These are phyloP conservation scores for Nothopassalora personata DNA, from an alignment of 2,329 filamentous ascomycete species.

Conservation along the genomic window DNA sequence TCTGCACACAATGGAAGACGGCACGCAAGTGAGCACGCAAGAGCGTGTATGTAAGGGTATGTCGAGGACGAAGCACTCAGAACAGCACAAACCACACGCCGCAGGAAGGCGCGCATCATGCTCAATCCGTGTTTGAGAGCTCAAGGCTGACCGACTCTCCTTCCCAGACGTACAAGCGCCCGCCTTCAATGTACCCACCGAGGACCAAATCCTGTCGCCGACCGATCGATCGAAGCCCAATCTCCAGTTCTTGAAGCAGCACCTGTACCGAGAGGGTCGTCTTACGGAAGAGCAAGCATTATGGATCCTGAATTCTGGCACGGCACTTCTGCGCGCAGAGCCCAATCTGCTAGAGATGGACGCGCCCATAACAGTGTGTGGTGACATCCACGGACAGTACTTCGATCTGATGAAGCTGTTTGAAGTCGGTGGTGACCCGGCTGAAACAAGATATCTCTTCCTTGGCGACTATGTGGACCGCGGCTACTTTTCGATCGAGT, in stretches of 20 bases:
- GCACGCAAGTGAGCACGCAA: slow-evolving; percentile 85
- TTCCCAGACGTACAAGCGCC: slow-evolving; percentile 88
- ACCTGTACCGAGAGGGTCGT: slow-evolving; percentile 95
- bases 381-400: slow-evolving; percentile 97
- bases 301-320: slow-evolving; percentile 86
- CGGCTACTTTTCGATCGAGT: slow-evolving; percentile 99
- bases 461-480: slow-evolving; percentile 96
- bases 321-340: slow-evolving; percentile 80
- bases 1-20: slow-evolving; percentile 97
- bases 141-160: slow-evolving; percentile 15
- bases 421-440: slow-evolving; percentile 92
- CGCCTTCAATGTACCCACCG: slow-evolving; percentile 83
- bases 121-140: background rate
- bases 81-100: background rate
- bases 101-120: background rate
- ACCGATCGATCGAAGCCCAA: slow-evolving; percentile 83
- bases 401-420: slow-evolving; percentile 99
- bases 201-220: slow-evolving; percentile 91
- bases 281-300: slow-evolving; percentile 95
- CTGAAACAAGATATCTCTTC: slow-evolving; percentile 95
- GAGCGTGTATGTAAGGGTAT: slow-evolving; percentile 97
- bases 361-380: slow-evolving; percentile 96
- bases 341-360: slow-evolving; percentile 99
- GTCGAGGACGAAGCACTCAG: slow-evolving; percentile 2
- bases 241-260: slow-evolving; percentile 91